Base-by-base conservation (phyloP, 2,329 filamentous ascomycete species). In the Microascus cirrosus region DNA sequence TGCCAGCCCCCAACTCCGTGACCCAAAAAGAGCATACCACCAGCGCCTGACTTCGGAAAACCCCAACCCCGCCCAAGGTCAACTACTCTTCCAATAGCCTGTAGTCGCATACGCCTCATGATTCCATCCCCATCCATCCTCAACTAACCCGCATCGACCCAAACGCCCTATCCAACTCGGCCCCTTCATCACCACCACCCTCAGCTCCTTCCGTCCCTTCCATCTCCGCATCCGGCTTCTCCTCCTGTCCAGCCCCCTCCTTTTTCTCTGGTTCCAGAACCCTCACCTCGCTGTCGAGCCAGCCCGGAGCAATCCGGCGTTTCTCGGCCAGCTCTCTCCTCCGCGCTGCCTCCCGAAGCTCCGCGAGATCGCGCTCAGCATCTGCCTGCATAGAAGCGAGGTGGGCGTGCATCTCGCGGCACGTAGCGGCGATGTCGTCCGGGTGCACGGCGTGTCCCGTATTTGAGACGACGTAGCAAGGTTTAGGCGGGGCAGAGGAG, bases 361-460 rank as follows among this genome's bases (percentile, higher is more conserved):
- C 81, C 56, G 76, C 73, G 58, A 96, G 76, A 57, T 86, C 82
- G 39, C 76, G 74, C 61, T 87, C 80, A 1, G 89, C 89, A 39
- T 89, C 85, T 2, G 79, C 77, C 62, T 86, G 80, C 62, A 89
- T 78, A 63, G 84, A 82, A 28, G 82, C 74, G 13, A 99, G 77
- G 70, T 96, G 89, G 1, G 82, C 80, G 63, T 88, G 84, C 50
- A 99, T 80, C 8, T 87, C 85, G 61, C 82, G 81, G 73, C 93
- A 96, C 25, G 90, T 91, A 15, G 84, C 80, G 22, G 92, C 79
- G 66, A 99, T 95, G 63, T 92, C 86, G 65, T 91, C 84, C 0
- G 94, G 91, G 64, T 95, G 89, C 5, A 92, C 90, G 53, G 90
- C 85, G 68, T 92, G 88, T 34, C 88, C 90, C 0, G 89, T 86